Conservation (phyloP, 768 basidiomycete genomes). For the Phaffia australis region DNA sequence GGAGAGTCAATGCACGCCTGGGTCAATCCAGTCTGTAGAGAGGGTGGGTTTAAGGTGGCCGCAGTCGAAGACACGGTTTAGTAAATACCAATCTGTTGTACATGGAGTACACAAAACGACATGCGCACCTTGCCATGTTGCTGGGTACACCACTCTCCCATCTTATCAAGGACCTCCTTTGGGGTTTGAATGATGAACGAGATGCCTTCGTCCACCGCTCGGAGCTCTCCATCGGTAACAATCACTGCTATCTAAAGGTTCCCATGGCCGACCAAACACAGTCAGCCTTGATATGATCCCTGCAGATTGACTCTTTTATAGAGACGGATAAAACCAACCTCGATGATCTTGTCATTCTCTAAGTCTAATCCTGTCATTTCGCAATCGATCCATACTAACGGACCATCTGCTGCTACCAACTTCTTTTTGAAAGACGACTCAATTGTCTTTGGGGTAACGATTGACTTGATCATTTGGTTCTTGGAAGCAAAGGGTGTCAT, state of each 20-base stretch:
- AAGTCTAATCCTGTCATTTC: slow-evolving; percentile 26
- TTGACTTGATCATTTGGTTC: too few relatives aligned
- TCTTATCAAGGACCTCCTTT: slow-evolving; percentile 64
- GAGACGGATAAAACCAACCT: slow-evolving; percentile 11
- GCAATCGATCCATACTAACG: slow-evolving; percentile 25
- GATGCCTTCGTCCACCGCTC: slow-evolving; percentile 69
- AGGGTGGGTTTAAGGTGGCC: neutral
- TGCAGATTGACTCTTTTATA: neutral
- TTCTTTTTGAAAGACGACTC: too few relatives aligned
- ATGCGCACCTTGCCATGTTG: slow-evolving; percentile 51
- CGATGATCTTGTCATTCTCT: slow-evolving; percentile 15
- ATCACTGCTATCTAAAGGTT: slow-evolving; percentile 61
- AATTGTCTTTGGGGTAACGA: too few relatives aligned
- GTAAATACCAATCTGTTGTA: neutral
- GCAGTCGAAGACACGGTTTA: neutral
- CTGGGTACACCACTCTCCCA: slow-evolving; percentile 76
- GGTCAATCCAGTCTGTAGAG: slow-evolving; percentile 60
- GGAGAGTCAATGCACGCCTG: slow-evolving; percentile 64
- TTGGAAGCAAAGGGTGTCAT: too few relatives aligned
- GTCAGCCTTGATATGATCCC: neutral
- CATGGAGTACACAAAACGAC: slow-evolving; percentile 35
- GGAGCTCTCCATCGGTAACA: slow-evolving; percentile 74
- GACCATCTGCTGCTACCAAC: slow-evolving; percentile 9
- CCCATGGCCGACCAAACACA: neutral
- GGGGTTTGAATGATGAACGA: slow-evolving; percentile 64